Evolutionary conservation across 371 early-diverging fungal species (phyloP).

Genomic region (Apophysomyces variabilis): DNA sequence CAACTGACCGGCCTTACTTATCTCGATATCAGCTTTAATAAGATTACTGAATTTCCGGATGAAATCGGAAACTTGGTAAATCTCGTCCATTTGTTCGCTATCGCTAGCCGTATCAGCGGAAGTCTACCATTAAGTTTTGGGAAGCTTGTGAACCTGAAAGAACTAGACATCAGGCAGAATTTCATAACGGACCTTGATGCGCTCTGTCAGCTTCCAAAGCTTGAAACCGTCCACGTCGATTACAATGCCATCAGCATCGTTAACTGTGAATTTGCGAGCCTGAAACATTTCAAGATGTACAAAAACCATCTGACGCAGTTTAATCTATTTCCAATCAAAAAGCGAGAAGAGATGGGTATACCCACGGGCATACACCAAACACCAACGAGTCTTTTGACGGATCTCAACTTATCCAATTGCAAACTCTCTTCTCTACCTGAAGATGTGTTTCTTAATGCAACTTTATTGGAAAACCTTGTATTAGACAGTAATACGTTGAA

Average conservation of each 20-base stretch:
- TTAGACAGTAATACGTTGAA: conserved; percentile 80
- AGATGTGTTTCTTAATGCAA: conserved; percentile 64
- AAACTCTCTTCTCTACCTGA: conserved; percentile 76
- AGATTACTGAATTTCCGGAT: conserved; percentile 75
- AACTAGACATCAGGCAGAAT: conserved; percentile 81
- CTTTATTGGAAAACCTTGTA: conserved; percentile 63
- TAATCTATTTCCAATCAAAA: conserved; percentile 22
- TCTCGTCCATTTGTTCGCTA: conserved; percentile 69
- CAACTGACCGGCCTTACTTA: conserved; percentile 64
- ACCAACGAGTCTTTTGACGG: conserved; percentile 36
- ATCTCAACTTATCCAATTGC: conserved; percentile 74
- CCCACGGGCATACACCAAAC: not conserved
- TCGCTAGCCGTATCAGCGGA: conserved; percentile 77
- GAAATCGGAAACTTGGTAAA: conserved; percentile 70
- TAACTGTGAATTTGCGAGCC: conserved; percentile 46
- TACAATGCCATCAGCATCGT: conserved; percentile 72
- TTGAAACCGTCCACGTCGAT: conserved; percentile 69
- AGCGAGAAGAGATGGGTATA: not conserved
- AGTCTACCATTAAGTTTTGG: conserved; percentile 69
- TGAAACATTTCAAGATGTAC: conserved; percentile 54
- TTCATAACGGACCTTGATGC: conserved; percentile 67
- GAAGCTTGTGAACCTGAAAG: conserved; percentile 64
- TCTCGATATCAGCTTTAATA: conserved; percentile 86
- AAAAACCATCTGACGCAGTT: conserved; percentile 70
- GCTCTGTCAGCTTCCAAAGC: conserved; percentile 57